These are phyloP conservation scores for Colletotrichum lindemuthianum DNA, from an alignment of 2,329 filamentous ascomycete species.

Conservation along the genomic window DNA sequence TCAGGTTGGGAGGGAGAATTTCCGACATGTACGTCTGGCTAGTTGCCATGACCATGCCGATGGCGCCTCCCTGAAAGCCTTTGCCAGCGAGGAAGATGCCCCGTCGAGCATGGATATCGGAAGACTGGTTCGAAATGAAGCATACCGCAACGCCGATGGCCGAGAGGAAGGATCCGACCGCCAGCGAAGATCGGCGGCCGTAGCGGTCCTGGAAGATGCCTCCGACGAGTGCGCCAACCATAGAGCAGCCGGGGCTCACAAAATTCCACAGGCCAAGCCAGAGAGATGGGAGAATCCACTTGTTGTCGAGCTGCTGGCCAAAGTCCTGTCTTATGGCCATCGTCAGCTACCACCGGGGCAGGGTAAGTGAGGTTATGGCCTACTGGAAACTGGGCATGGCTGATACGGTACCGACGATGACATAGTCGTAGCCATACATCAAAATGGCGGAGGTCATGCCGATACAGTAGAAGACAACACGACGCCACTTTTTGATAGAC, in stretches of 20 bases:
- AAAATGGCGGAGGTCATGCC: slow-evolving; percentile 42
- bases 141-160: slow-evolving; percentile 48
- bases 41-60: slow-evolving; percentile 55
- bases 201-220: slow-evolving; percentile 52
- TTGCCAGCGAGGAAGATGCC: slow-evolving; percentile 56
- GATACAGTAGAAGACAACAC: slow-evolving; percentile 40
- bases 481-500: slow-evolving; percentile 40
- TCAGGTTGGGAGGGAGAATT: slow-evolving; percentile 55
- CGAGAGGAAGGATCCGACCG: slow-evolving; percentile 48
- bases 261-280: slow-evolving; percentile 58
- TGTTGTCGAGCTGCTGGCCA: slow-evolving; percentile 43
- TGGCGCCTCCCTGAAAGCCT: slow-evolving; percentile 55
- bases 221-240: slow-evolving; percentile 49
- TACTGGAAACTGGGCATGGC: slow-evolving; percentile 45
- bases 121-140: slow-evolving; percentile 39
- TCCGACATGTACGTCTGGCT: slow-evolving; percentile 61
- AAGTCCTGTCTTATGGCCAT: slow-evolving; percentile 43
- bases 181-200: slow-evolving; percentile 50
- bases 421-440: slow-evolving; percentile 44
- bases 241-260: slow-evolving; percentile 49
- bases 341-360: background rate
- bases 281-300: slow-evolving; percentile 51
- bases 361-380: background rate
- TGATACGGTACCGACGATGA: slow-evolving; percentile 45
- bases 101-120: slow-evolving; percentile 42